These are phyloP conservation scores for Vanrija humicola DNA, from an alignment of 1,284 basidiomycete species.

Conservation along the genomic window DNA sequence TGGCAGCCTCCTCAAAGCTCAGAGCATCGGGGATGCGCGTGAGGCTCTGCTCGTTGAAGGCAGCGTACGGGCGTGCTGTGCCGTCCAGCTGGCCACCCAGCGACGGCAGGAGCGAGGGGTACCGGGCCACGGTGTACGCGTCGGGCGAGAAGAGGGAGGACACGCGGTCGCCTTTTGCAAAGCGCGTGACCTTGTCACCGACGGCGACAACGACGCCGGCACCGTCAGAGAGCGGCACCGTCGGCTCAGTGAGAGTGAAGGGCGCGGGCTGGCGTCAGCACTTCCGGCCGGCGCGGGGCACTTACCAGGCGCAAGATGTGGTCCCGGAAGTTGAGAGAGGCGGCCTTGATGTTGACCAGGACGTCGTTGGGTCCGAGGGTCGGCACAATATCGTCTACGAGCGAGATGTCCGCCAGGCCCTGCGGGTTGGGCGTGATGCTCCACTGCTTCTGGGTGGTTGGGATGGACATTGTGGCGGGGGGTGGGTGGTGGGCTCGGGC, in stretches of 20 bases:
- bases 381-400: conserved; percentile 8
- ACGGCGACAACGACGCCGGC: conserved; percentile 60
- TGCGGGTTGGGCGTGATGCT: conserved; percentile 11
- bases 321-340: conserved; percentile 21
- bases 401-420: conserved; percentile 11
- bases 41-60: conserved; percentile 41
- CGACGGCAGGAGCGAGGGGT: conserved; percentile 50
- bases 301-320: neutral
- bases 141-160: neutral
- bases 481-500: too few species aligned
- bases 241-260: conserved; percentile 4
- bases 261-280: conserved; percentile 4
- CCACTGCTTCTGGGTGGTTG: conserved; percentile 11
- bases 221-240: conserved; percentile 57
- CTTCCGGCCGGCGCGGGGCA: too few species aligned
- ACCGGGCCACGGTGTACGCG: conserved; percentile 28
- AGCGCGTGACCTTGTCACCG: conserved; percentile 56
- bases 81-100: conserved; percentile 57
- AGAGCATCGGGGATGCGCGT: conserved; percentile 40
- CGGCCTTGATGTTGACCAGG: conserved; percentile 15
- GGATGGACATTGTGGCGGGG: neutral
- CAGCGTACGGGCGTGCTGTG: conserved; percentile 57
- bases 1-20: conserved; percentile 43
- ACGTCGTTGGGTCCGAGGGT: conserved; percentile 6
- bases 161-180: conserved; percentile 59